Percentiles rank a stretch among this genome's conserved stretches.
Conservation (phyloP, 441 rosid species). For the Arabidopsis hybrid region DNA sequence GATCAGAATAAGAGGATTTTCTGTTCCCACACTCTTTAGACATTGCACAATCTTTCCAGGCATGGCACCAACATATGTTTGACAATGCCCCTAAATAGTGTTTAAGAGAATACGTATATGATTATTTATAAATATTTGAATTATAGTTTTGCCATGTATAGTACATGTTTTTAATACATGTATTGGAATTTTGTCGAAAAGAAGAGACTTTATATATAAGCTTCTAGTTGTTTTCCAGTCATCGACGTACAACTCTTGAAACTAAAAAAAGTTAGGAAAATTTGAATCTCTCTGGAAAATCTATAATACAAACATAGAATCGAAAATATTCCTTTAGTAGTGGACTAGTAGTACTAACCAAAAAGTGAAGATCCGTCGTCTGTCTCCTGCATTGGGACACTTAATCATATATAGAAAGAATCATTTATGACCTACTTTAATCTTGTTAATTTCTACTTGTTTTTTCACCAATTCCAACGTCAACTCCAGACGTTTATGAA, state of each 20-base stretch:
- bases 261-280: constrained; percentile 5
- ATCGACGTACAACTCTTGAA: background rate
- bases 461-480: constrained; percentile 78
- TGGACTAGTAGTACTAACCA: constrained; percentile 56
- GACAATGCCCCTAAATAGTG: constrained; percentile 82
- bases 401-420: constrained; percentile 33
- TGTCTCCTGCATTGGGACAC: constrained; percentile 71
- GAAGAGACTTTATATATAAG: constrained; percentile 32
- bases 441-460: constrained; percentile 91
- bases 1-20: constrained; percentile 92
- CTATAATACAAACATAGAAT: background rate
- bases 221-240: constrained; percentile 18
- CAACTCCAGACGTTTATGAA: constrained; percentile 79
- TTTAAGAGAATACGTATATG: background rate
- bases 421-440: constrained; percentile 65
- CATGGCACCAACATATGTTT: constrained; percentile 95
- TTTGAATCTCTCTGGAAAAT: background rate
- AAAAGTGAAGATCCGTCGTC: constrained; percentile 86
- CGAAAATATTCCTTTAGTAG: constrained; percentile 6
- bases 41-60: constrained; percentile 99
- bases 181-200: constrained; percentile 11
- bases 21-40: constrained; percentile 91
- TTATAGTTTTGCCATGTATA: background rate
- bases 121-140: constrained; percentile 10
- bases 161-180: too few relatives aligned